Percentiles rank a stretch among this genome's conserved stretches.
These are phyloP conservation scores for Colletotrichum tropicale DNA, from an alignment of 2,329 filamentous ascomycete species.

Conservation along the genomic window DNA sequence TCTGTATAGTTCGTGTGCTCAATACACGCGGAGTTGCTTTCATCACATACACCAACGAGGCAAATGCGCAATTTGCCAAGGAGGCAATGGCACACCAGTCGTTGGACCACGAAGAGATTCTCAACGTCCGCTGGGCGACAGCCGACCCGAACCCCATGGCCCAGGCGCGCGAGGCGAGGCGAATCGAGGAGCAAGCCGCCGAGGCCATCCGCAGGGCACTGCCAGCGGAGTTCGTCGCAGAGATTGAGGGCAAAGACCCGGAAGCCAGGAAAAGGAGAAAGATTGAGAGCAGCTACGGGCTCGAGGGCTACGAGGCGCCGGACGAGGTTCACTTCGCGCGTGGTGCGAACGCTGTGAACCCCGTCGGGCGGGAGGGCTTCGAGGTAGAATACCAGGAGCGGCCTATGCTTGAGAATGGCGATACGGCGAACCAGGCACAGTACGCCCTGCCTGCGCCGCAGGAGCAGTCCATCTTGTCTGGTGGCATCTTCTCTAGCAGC, in stretches of 20 bases:
- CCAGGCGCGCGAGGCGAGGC: slow-evolving; percentile 85
- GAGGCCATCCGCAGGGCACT: slow-evolving; percentile 89
- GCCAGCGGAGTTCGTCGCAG: slow-evolving; percentile 87
- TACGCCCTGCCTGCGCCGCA: slow-evolving; percentile 26
- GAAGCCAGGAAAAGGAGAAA: slow-evolving; percentile 87
- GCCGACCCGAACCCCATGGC: slow-evolving; percentile 95
- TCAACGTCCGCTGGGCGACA: slow-evolving; percentile 97
- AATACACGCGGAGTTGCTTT: slow-evolving; percentile 92
- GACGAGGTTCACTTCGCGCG: slow-evolving; percentile 93
- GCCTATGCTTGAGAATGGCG: slow-evolving; percentile 59
- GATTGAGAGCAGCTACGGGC: slow-evolving; percentile 85
- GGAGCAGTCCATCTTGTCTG: slow-evolving; percentile 39
- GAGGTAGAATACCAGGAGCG: slow-evolving; percentile 68
- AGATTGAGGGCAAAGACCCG: slow-evolving; percentile 90
- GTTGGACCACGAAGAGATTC: slow-evolving; percentile 87
- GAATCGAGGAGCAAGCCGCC: slow-evolving; percentile 94
- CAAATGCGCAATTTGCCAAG: slow-evolving; percentile 79
- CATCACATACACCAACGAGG: slow-evolving; percentile 91
- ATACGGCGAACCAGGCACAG: slow-evolving; percentile 40
- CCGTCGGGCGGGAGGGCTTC: slow-evolving; percentile 60
- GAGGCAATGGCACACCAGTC: slow-evolving; percentile 96
- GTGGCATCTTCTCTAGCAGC: slow-evolving; percentile 80
- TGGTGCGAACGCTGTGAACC: slow-evolving; percentile 71
- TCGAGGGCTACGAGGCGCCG: slow-evolving; percentile 91
- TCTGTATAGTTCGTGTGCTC: slow-evolving; percentile 69